phyloP scores from a whole-genome alignment of 495 filamentous ascomycete genomes.

The Aspergillus saccharolyticus region DNA sequence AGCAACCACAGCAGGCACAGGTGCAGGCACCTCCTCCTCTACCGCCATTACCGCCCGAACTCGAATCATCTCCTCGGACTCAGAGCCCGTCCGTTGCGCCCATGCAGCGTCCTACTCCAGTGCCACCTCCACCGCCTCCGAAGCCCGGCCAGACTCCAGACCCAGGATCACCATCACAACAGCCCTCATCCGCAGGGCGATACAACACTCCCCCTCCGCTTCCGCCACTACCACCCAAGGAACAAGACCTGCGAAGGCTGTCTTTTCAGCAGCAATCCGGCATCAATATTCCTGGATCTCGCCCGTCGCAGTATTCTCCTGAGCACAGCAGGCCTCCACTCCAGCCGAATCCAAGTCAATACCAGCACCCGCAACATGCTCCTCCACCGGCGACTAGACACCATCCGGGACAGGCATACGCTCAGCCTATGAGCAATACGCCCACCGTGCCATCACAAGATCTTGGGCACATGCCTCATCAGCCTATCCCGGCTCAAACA shows the following conservation, averaged over 20 bases:
- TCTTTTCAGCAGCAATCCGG: conserved; percentile 12
- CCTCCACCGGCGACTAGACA: conserved; percentile 16
- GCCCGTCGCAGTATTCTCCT: conserved; percentile 17
- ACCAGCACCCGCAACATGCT: conserved; percentile 11
- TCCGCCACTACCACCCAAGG: conserved; percentile 41
- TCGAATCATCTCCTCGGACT: conserved; percentile 31
- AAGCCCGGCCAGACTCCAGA: conserved; percentile 23
- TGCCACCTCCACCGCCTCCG: conserved; percentile 38
- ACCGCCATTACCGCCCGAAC: conserved; percentile 65
- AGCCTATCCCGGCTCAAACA: conserved; percentile 14
- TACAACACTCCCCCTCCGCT: conserved; percentile 32
- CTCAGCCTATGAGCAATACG: conserved; percentile 12
- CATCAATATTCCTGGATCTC: conserved; percentile 8
- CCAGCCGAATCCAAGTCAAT: conserved; percentile 3
- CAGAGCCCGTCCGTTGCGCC: conserved; percentile 3
- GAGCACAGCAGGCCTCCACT: conserved; percentile 3
- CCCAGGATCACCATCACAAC: conserved; percentile 13
- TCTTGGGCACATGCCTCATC: conserved; percentile 4
- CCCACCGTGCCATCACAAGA: conserved; percentile 10
- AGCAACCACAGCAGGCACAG: conserved; percentile 33
- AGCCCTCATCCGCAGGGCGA: conserved; percentile 23
- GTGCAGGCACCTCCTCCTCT: conserved; percentile 53
- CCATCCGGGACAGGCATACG: conserved; percentile 13
- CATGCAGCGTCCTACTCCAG: conserved; percentile 9
- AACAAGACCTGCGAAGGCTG: conserved; percentile 19